phyloP scores from a whole-genome alignment of 257 asterid genomes.

The Solanum bukasovii region DNA sequence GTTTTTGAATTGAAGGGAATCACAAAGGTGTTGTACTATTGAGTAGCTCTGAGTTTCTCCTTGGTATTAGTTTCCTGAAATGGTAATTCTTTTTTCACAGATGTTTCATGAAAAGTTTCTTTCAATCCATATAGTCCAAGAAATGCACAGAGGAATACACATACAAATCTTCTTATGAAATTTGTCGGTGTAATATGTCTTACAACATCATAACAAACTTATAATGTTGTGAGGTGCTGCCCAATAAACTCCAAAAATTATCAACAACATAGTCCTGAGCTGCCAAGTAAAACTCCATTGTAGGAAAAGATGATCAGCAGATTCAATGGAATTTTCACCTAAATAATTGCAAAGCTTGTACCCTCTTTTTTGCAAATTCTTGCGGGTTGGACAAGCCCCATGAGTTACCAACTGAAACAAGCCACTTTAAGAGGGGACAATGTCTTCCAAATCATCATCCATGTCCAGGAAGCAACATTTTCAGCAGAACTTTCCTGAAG shows the following conservation, averaged over 20 bases:
- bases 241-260: background rate
- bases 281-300: background rate
- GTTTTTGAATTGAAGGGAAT: background rate
- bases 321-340: background rate
- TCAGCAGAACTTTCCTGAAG: background rate
- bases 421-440: background rate
- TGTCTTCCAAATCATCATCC: background rate
- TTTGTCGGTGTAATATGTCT: background rate
- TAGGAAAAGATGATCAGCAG: background rate
- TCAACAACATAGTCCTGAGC: background rate
- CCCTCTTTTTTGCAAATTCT: background rate
- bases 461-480: background rate
- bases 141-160: background rate
- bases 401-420: background rate
- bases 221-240: background rate
- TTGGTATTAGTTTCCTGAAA: background rate
- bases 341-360: background rate
- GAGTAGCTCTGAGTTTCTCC: background rate
- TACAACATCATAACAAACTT: background rate
- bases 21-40: background rate
- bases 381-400: background rate
- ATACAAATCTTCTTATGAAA: background rate
- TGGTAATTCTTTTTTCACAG: background rate
- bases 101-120: background rate
- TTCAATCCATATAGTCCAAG: background rate